Conservation (phyloP, 257 asterid genomes). For the Salvia hispanica region DNA sequence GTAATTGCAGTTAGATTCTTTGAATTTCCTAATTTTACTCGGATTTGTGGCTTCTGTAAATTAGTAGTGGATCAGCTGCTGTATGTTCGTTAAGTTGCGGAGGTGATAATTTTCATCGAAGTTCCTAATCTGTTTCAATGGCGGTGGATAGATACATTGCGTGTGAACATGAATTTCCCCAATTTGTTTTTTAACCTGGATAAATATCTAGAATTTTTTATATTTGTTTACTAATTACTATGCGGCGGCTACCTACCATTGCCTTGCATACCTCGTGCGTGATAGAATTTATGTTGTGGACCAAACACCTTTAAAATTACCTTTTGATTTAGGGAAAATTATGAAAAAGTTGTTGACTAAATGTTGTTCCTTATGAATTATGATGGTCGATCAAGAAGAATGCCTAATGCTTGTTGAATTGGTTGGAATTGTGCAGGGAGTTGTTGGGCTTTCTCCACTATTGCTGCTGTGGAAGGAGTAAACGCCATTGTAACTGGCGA, state of each 20-base stretch:
- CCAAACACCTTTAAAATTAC: neutral
- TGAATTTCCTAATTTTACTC: neutral
- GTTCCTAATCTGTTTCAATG: neutral
- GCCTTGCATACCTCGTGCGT: constrained; percentile 26
- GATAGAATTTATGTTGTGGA: constrained; percentile 25
- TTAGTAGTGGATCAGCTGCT: neutral
- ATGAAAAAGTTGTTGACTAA: neutral
- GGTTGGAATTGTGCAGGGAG: constrained; percentile 47
- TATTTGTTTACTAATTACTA: constrained; percentile 12
- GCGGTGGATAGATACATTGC: neutral
- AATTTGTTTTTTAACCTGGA: neutral
- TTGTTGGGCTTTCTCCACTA: constrained; percentile 72
- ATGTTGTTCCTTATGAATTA: neutral
- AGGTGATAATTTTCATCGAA: neutral
- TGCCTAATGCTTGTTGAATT: neutral
- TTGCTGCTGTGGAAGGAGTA: constrained; percentile 59
- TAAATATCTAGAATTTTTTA: neutral
- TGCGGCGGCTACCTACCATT: constrained; percentile 34
- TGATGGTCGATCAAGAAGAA: neutral
- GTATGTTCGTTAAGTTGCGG: neutral
- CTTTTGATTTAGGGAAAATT: neutral
- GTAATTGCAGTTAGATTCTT: neutral
- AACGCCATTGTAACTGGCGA: constrained; percentile 51
- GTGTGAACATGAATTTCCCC: no score
- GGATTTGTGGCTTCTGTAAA: neutral